Evolutionary conservation across 495 filamentous ascomycete species (phyloP).

Genomic region (Aspergillus avenaceus): DNA sequence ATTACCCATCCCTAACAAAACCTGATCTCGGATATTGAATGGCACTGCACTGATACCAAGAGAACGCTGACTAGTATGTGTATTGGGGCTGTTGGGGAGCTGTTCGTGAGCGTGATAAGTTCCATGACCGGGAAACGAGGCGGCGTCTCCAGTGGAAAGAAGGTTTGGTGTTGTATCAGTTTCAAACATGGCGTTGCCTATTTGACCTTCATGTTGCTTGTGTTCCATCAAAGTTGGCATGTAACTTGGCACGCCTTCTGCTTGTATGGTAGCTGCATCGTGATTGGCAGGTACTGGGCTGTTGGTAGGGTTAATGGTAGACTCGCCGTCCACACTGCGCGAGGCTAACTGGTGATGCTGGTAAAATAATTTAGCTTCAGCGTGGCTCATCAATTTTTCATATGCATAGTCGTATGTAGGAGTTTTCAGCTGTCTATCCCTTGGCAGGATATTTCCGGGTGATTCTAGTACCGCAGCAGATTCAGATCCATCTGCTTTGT

Average conservation of each 20-base stretch:
- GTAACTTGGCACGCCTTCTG: neutral
- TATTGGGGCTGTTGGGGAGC: neutral
- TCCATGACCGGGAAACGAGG: neutral
- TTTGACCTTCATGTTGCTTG: conserved; percentile 5
- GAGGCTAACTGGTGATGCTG: conserved; percentile 71
- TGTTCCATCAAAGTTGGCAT: neutral
- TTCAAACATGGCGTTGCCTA: neutral
- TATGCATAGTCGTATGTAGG: conserved; percentile 82
- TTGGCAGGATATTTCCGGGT: conserved; percentile 59
- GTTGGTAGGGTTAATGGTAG: conserved; percentile 14
- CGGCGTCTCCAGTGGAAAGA: neutral
- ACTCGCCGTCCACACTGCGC: conserved; percentile 16
- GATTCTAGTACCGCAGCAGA: conserved; percentile 16
- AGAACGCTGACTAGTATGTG: neutral
- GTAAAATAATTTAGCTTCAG: conserved; percentile 92
- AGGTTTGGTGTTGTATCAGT: neutral
- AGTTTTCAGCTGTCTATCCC: conserved; percentile 74
- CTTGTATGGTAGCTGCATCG: neutral
- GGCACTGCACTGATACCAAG: conserved; percentile 1
- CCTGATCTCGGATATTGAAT: neutral
- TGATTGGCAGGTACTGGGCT: conserved; percentile 17
- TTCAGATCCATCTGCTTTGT: conserved; percentile 20
- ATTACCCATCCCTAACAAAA: neutral
- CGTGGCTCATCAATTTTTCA: conserved; percentile 85
- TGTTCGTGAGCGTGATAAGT: neutral